These are phyloP conservation scores for Pythium insidiosum DNA, from an alignment of 352 stramenopile genomes.

Conservation along the genomic window DNA sequence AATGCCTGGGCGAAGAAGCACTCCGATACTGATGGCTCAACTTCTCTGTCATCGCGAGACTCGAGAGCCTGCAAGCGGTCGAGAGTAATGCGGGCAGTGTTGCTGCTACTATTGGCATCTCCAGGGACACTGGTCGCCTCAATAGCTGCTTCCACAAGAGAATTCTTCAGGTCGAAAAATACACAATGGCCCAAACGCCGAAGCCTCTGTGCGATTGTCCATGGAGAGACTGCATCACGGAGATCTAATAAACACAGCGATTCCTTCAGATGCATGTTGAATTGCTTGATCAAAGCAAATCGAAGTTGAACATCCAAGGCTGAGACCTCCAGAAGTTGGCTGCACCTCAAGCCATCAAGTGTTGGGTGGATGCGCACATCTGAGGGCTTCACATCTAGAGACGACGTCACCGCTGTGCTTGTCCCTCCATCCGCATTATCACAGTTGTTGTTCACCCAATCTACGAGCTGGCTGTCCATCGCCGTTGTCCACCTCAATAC, in stretches of 20 bases:
- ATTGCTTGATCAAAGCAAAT: slow-evolving; percentile 77
- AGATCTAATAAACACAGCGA: slow-evolving; percentile 71
- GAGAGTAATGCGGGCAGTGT: slow-evolving; percentile 74
- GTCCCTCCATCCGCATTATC: slow-evolving; percentile 8
- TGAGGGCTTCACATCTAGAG: slow-evolving; percentile 54
- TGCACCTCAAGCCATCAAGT: slow-evolving; percentile 70
- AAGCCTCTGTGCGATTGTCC: slow-evolving; percentile 66
- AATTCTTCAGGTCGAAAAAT: slow-evolving; percentile 84
- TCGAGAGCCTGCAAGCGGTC: slow-evolving; percentile 81
- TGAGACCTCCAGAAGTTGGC: slow-evolving; percentile 44
- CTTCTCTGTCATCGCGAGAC: slow-evolving; percentile 80
- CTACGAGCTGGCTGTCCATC: slow-evolving; percentile 81
- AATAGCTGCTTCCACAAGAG: slow-evolving; percentile 72
- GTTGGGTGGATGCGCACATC: slow-evolving; percentile 66
- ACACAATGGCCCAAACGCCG: slow-evolving; percentile 74
- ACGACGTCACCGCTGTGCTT: too few relatives aligned
- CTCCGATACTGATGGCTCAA: slow-evolving; percentile 82
- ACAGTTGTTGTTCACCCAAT: slow-evolving; percentile 72
- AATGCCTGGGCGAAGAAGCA: slow-evolving; percentile 94
- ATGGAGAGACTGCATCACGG: slow-evolving; percentile 56
- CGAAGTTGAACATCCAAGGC: slow-evolving; percentile 58
- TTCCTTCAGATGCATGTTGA: slow-evolving; percentile 65
- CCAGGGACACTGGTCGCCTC: slow-evolving; percentile 55
- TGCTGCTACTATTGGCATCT: slow-evolving; percentile 46
- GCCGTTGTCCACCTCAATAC: slow-evolving; percentile 31